Evolutionary conservation across 305 asterid species (phyloP), one percentile per base, ranked within the genome.

Genomic region (Fraxinus albicans): DNA sequence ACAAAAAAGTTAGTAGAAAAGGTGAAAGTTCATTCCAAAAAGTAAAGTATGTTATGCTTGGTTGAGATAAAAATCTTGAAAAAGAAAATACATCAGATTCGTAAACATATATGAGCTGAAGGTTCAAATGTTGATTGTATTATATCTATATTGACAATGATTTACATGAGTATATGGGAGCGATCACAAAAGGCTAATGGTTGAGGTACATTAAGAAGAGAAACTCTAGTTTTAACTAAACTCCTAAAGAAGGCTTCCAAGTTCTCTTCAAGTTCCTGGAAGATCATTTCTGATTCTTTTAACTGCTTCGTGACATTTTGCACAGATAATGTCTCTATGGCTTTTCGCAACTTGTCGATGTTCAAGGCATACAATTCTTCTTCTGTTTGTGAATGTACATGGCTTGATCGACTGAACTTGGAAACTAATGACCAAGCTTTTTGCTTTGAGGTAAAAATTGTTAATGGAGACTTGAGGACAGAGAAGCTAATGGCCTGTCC

Each of bases 351-450:
- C 27, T 25, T 25, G 27, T 83, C 63, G 76, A 17, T 33, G 21
- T 76, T 83, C 53, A 85, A 31, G 33, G 60, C 19, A 42, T 29
- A 31, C 73, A 88, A 77, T 19, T 76, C 78, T 15, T 82, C 25
- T 82, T 47, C 79, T 13, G 82, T 9, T 70, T 83, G 21, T 13
- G 63, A 53, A 53, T 15, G 6, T 15, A 15, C 63, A 53, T 15
- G 83, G 65, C 79, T 79, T 38, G 31, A 58, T n/a, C 73, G 84
- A 1, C 78, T 7, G 40, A 87, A 17, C 70, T 86, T 88, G 6
- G 90, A 85, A 44, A 91, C 74, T 63, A 88, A 77, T 12, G 88
- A 83, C 89, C 89, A 84, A 42, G 83, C 47, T 80, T 50, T 87
- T 33, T 84, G 76, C 55, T 69, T 86, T 29, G 91, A 87, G 42